These are phyloP conservation scores for Trichosporon coremiiforme DNA, from an alignment of 1,284 basidiomycete species.

Conservation along the genomic window DNA sequence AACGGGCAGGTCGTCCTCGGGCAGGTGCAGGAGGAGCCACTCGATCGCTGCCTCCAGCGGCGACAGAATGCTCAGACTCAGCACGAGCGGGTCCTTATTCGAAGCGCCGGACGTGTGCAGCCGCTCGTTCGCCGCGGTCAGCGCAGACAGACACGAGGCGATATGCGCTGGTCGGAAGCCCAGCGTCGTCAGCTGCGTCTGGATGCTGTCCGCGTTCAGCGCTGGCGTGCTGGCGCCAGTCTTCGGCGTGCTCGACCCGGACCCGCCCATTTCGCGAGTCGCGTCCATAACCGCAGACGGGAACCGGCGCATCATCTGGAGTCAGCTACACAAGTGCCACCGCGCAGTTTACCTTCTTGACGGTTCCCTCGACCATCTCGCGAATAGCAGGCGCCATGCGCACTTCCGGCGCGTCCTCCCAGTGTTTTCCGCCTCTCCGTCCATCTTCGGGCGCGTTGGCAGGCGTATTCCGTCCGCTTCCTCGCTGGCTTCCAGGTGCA, in stretches of 20 bases:
- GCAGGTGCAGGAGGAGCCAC: constrained; percentile 60
- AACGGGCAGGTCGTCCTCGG: constrained; percentile 56
- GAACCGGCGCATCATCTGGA: constrained; percentile 56
- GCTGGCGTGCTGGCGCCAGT: too few species aligned
- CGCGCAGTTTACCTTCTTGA: constrained; percentile 66
- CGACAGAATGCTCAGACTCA: constrained; percentile 60
- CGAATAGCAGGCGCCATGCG: constrained; percentile 76
- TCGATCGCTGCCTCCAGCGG: constrained; percentile 61
- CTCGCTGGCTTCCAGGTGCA: constrained; percentile 58
- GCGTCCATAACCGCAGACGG: constrained; percentile 56
- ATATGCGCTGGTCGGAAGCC: constrained; percentile 59
- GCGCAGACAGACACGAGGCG: constrained; percentile 47
- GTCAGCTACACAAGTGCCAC: constrained; percentile 16
- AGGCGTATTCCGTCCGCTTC: constrained; percentile 59
- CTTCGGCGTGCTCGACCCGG: constrained; percentile 15
- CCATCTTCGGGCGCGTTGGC: constrained; percentile 35
- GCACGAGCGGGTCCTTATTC: constrained; percentile 49
- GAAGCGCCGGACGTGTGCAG: constrained; percentile 37
- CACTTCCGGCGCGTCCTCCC: constrained; percentile 74
- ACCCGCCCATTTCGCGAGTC: constrained; percentile 49
- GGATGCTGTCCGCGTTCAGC: constrained; percentile 44
- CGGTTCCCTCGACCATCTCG: constrained; percentile 76
- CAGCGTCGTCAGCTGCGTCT: constrained; percentile 51
- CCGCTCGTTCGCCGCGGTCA: constrained; percentile 48
- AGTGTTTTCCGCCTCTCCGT: constrained; percentile 59